Percentiles rank a stretch among this genome's conserved stretches.
Evolutionary conservation across 768 basidiomycete species (phyloP).

Genomic region (Krasilnikovozyma curviuscula): DNA sequence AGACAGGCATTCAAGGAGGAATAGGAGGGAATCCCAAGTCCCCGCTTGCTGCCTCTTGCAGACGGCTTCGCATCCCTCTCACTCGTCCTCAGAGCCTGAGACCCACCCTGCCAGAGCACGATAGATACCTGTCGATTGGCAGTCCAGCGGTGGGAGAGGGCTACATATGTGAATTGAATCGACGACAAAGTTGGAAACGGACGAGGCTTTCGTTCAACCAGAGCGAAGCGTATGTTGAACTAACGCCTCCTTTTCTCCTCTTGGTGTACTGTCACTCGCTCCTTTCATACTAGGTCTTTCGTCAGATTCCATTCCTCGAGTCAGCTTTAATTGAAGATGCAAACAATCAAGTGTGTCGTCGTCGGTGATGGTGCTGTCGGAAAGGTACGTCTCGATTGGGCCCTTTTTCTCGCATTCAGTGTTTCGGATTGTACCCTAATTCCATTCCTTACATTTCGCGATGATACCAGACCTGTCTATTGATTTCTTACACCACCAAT

Average conservation of each 20-base stretch:
- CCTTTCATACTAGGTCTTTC: not conserved
- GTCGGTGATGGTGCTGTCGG: conserved; percentile 96
- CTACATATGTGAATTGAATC: too few relatives aligned
- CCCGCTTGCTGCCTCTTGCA: too few relatives aligned
- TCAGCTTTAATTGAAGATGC: conserved; percentile 35
- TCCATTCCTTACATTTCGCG: not conserved
- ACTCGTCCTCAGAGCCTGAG: too few relatives aligned
- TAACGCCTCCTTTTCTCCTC: not conserved
- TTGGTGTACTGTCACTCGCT: not conserved
- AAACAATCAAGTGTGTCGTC: conserved; percentile 90
- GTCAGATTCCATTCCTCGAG: not conserved
- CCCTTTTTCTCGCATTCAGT: not conserved
- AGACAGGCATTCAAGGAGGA: too few relatives aligned
- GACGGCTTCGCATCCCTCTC: too few relatives aligned
- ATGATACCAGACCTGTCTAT: conserved; percentile 56
- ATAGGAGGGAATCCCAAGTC: too few relatives aligned
- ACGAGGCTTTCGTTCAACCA: too few relatives aligned
- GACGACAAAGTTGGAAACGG: too few relatives aligned
- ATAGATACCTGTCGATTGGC: too few relatives aligned
- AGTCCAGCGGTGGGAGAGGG: too few relatives aligned
- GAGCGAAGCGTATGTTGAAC: too few relatives aligned
- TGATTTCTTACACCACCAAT: conserved; percentile 48
- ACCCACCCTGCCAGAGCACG: too few relatives aligned
- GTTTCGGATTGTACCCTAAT: not conserved
- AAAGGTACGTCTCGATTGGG: conserved; percentile 43